Evolutionary conservation across 1,139 yeast genomes (phyloP).

Genomic region (Geotrichum macrosporum): DNA sequence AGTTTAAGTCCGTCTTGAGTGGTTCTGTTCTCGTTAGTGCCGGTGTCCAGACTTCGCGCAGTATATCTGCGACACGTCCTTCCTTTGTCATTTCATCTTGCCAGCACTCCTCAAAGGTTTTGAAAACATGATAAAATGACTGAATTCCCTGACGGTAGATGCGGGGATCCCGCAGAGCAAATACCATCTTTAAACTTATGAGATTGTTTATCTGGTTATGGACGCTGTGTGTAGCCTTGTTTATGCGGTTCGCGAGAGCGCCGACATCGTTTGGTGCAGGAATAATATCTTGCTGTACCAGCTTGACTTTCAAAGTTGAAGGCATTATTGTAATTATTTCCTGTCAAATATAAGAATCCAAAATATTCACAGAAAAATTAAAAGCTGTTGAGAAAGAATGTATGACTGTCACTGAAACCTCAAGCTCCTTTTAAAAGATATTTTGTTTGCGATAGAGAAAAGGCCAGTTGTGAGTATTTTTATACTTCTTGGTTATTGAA

Average conservation of each 20-base stretch:
- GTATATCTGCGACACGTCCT: conserved; percentile 38
- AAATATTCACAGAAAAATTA: no score
- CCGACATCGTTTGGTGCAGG: conserved; percentile 74
- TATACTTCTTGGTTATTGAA: no score
- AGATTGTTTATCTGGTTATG: conserved; percentile 69
- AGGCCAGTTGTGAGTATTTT: no score
- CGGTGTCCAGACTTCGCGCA: conserved; percentile 63
- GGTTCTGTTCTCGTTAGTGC: conserved; percentile 60
- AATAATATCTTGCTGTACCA: conserved; percentile 55
- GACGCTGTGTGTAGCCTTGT: conserved; percentile 56
- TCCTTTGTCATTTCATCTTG: conserved; percentile 43
- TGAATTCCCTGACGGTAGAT: conserved; percentile 79
- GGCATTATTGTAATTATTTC: no score
- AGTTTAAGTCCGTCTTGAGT: conserved; percentile 59
- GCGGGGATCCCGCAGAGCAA: conserved; percentile 70
- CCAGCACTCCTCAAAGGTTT: conserved; percentile 53
- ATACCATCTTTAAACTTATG: conserved; percentile 64
- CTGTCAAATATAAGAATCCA: no score
- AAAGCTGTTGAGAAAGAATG: no score
- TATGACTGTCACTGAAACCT: no score
- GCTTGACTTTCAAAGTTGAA: no score
- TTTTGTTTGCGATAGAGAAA: no score
- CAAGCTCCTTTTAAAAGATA: no score
- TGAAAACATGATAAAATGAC: conserved; percentile 71
- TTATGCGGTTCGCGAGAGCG: conserved; percentile 78